Conservation (phyloP, 768 basidiomycete genomes). For the Punctularia strigosozonata region DNA sequence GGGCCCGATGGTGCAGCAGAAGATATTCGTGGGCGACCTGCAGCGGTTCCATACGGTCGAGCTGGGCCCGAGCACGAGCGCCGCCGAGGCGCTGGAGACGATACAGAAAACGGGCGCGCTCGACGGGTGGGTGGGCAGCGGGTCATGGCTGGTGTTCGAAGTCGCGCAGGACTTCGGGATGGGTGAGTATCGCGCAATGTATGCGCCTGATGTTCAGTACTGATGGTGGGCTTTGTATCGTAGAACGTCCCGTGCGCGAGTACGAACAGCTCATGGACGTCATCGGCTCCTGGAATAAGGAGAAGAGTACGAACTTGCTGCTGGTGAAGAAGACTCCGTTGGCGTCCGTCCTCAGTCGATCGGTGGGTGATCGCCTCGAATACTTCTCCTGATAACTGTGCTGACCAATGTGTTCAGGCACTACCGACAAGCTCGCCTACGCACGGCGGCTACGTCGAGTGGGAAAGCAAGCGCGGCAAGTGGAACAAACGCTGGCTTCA, state of each 20-base stretch:
- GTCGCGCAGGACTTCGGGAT: slow-evolving; percentile 85
- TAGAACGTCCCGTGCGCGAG: slow-evolving; percentile 83
- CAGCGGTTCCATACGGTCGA: slow-evolving; percentile 70
- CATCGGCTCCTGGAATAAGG: slow-evolving; percentile 79
- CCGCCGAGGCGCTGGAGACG: slow-evolving; percentile 58
- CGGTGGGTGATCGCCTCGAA: slow-evolving; percentile 28
- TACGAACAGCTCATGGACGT: slow-evolving; percentile 79
- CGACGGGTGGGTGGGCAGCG: slow-evolving; percentile 42
- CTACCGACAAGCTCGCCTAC: slow-evolving; percentile 34
- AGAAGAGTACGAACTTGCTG: slow-evolving; percentile 70
- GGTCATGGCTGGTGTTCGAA: slow-evolving; percentile 86
- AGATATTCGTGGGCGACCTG: slow-evolving; percentile 68
- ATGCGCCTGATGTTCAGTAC: neutral
- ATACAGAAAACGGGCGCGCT: slow-evolving; percentile 59
- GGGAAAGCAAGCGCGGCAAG: slow-evolving; percentile 85
- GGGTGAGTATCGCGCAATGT: slow-evolving; percentile 38
- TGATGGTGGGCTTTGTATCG: slow-evolving; percentile 8
- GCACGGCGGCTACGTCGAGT: slow-evolving; percentile 63
- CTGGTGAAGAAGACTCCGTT: slow-evolving; percentile 67
- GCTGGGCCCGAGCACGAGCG: slow-evolving; percentile 52
- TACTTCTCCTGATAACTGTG: slow-evolving; percentile 7
- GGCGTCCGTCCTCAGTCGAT: slow-evolving; percentile 43
- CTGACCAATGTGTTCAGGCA: slow-evolving; percentile 26
- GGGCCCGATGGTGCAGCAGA: slow-evolving; percentile 40
- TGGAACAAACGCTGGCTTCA: slow-evolving; percentile 92